A percentile compares a stretch with the other conserved stretches of the same genome.
These are phyloP conservation scores for Rosa lucieae DNA, from an alignment of 306 rosid genomes.

Conservation along the genomic window DNA sequence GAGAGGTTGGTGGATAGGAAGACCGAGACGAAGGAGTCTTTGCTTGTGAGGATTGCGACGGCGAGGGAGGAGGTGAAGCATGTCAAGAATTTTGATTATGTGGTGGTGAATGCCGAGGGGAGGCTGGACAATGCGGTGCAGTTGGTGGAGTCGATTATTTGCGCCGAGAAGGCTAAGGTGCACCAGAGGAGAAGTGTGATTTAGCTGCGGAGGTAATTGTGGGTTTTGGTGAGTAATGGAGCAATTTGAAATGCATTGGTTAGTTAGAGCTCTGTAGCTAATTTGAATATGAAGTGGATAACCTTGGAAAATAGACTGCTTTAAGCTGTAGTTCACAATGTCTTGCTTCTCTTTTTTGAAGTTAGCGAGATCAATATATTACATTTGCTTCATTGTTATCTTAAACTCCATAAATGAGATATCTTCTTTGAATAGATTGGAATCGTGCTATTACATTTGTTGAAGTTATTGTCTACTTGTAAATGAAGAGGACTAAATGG, in stretches of 20 bases:
- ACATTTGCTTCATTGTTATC: neutral
- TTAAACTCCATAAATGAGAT: neutral
- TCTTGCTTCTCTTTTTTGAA: no score
- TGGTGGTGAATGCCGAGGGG: conserved; percentile 82
- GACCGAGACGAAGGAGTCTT: conserved; percentile 73
- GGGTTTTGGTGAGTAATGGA: neutral
- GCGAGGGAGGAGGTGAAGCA: conserved; percentile 93
- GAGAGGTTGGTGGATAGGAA: conserved; percentile 80
- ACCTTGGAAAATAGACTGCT: no score
- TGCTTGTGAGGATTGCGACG: conserved; percentile 76
- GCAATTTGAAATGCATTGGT: neutral
- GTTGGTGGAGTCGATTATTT: conserved; percentile 67
- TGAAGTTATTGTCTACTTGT: no score
- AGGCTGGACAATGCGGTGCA: conserved; percentile 73
- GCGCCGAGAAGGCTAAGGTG: conserved; percentile 94
- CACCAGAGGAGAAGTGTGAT: conserved; percentile 52
- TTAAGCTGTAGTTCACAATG: no score
- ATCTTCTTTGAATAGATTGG: no score
- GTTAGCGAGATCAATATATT: no score
- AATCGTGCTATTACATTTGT: neutral
- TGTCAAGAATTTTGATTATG: conserved; percentile 71
- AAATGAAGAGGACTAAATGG: neutral
- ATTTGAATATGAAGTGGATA: neutral
- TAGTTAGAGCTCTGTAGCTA: neutral
- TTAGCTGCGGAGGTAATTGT: conserved; percentile 28